These are phyloP conservation scores for Xylaria arbuscula DNA, from an alignment of 2,329 filamentous ascomycete species.

Conservation along the genomic window DNA sequence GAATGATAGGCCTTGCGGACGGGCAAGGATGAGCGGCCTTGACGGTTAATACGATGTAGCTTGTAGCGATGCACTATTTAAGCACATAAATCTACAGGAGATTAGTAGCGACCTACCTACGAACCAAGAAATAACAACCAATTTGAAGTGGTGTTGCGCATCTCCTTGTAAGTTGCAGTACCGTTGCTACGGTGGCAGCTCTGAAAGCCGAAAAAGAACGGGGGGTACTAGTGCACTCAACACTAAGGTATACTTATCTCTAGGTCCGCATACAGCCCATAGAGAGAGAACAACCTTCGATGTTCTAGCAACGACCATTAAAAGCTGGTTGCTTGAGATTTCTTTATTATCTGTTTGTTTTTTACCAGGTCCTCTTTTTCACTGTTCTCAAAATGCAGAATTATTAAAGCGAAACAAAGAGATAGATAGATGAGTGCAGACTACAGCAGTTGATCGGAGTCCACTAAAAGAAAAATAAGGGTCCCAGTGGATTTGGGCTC, in stretches of 20 bases:
- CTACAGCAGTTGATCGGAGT: not conserved
- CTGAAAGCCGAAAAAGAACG: not conserved
- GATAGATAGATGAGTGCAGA: not conserved
- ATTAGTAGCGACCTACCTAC: not conserved
- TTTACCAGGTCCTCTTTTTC: no score
- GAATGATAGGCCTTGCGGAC: not conserved
- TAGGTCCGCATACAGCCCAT: no score
- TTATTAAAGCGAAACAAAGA: not conserved
- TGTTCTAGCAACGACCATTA: no score
- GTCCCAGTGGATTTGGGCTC: conserved; percentile 7
- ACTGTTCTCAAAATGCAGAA: not conserved
- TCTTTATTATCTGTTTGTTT: no score
- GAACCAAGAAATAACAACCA: not conserved
- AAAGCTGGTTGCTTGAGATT: no score
- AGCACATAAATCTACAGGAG: no score
- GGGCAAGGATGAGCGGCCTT: not conserved
- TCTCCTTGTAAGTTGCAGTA: not conserved
- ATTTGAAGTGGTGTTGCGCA: not conserved
- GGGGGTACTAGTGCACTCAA: no score
- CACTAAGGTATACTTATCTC: no score
- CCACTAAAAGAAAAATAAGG: conserved; percentile 15
- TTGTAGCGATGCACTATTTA: no score
- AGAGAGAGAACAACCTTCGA: no score
- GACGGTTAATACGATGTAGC: no score
- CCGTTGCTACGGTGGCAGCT: not conserved